Percentiles rank a stretch among this genome's conserved stretches.
Conservation (phyloP, 2,329 filamentous ascomycete genomes). For the Dactylella cylindrospora region DNA sequence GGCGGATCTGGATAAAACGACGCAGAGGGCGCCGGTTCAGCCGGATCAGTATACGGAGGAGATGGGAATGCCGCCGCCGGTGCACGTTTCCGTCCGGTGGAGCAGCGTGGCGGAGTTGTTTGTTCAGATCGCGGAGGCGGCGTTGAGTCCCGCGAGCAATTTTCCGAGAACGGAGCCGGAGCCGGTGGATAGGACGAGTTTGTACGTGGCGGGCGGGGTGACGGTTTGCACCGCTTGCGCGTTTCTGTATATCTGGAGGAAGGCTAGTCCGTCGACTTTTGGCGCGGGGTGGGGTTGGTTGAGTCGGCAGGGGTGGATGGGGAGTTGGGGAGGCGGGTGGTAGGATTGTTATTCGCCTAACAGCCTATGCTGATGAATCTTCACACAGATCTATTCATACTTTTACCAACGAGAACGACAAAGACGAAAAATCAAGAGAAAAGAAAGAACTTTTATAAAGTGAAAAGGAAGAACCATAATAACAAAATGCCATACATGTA, state of each 20-base stretch:
- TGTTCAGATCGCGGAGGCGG: conserved; percentile 84
- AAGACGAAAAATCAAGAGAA: too few species aligned
- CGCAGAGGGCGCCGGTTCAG: conserved; percentile 86
- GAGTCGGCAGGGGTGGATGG: conserved; percentile 40
- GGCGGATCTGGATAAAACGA: conserved; percentile 92
- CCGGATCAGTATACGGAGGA: conserved; percentile 86
- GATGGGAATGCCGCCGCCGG: conserved; percentile 82
- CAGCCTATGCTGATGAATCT: not conserved
- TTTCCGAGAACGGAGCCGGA: conserved; percentile 91
- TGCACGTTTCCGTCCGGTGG: conserved; percentile 96
- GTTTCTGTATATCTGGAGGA: conserved; percentile 42
- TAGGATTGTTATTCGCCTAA: conserved; percentile 45
- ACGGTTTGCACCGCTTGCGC: conserved; percentile 41
- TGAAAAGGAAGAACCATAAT: too few species aligned
- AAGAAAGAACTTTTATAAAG: too few species aligned
- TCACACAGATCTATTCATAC: too few species aligned
- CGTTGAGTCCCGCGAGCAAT: conserved; percentile 81
- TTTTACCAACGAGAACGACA: too few species aligned
- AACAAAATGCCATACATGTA: too few species aligned
- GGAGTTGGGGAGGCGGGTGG: conserved; percentile 46
- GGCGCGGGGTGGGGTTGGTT: conserved; percentile 43
- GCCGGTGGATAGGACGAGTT: conserved; percentile 74
- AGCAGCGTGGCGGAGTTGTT: conserved; percentile 91
- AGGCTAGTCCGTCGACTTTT: conserved; percentile 41
- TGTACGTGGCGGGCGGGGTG: conserved; percentile 76